A percentile compares a stretch with the other conserved stretches of the same genome.
Conservation (phyloP, 441 rosid species). For the Hypseocharis bilobata region DNA sequence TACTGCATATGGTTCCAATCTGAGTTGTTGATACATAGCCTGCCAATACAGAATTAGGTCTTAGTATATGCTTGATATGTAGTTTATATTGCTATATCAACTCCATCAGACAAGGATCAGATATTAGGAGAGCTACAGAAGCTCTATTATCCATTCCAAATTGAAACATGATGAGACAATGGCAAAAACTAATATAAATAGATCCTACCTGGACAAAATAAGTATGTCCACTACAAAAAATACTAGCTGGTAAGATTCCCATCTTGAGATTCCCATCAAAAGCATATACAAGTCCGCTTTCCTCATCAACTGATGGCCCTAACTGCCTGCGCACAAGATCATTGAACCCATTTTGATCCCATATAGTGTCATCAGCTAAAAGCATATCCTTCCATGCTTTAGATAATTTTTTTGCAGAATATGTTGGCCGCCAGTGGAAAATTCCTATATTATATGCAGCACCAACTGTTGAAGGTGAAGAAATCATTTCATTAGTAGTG, state of each 20-base stretch:
- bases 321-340: slow-evolving; percentile 66
- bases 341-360: slow-evolving; percentile 99
- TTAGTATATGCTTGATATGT: slow-evolving; percentile 16
- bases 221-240: slow-evolving; percentile 94
- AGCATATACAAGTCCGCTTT: slow-evolving; percentile 73
- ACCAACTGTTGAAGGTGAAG: slow-evolving; percentile 40
- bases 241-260: slow-evolving; percentile 88
- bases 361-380: slow-evolving; percentile 77
- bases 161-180: slow-evolving; percentile 1
- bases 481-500: not conserved
- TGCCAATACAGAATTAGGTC: slow-evolving; percentile 30
- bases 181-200: slow-evolving; percentile 9
- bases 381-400: slow-evolving; percentile 87
- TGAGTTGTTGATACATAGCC: slow-evolving; percentile 84
- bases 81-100: slow-evolving; percentile 1
- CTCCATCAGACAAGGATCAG: slow-evolving; percentile 11
- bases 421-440: slow-evolving; percentile 95
- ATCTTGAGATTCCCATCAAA: slow-evolving; percentile 89
- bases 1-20: slow-evolving; percentile 83
- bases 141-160: slow-evolving; percentile 9
- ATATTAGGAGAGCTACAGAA: slow-evolving; percentile 1
- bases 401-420: slow-evolving; percentile 67
- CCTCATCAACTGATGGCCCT: slow-evolving; percentile 80
- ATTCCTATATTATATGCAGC: slow-evolving; percentile 95
- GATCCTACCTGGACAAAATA: slow-evolving; percentile 81